These are phyloP conservation scores for Apodospora peruviana DNA, from an alignment of 495 filamentous ascomycete species.

Conservation along the genomic window DNA sequence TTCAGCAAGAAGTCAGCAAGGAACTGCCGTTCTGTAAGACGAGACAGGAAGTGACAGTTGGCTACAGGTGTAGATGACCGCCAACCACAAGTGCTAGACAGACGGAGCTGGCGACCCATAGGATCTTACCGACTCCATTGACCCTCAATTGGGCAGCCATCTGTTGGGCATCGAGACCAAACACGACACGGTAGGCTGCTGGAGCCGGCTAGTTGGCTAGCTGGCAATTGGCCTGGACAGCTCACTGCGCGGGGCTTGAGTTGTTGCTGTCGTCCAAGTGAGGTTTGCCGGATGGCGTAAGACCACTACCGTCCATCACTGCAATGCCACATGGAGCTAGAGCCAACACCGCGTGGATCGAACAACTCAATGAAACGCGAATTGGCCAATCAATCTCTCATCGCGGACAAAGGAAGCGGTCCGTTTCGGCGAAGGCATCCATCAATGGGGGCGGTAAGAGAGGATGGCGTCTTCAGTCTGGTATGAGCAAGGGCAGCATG, in stretches of 20 bases:
- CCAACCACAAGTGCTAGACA: no score
- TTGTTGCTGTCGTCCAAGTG: neutral
- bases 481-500: neutral
- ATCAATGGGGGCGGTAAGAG: neutral
- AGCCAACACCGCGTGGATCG: slow-evolving; percentile 5
- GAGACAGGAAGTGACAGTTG: no score
- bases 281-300: no score
- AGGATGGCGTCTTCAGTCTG: slow-evolving; percentile 3
- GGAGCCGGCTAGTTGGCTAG: neutral
- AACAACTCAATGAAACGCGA: slow-evolving; percentile 15
- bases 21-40: no score
- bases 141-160: slow-evolving; percentile 25
- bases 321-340: slow-evolving; percentile 11
- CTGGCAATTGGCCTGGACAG: slow-evolving; percentile 5
- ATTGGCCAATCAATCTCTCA: slow-evolving; percentile 22
- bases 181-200: neutral
- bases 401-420: slow-evolving; percentile 14
- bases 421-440: slow-evolving; percentile 13
- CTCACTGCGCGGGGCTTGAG: slow-evolving; percentile 15
- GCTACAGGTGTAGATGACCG: no score
- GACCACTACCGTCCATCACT: slow-evolving; percentile 1
- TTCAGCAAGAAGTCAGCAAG: no score
- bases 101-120: no score
- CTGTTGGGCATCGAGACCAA: slow-evolving; percentile 24
- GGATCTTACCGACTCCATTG: slow-evolving; percentile 19